Percentiles rank a stretch among this genome's conserved stretches.
Conservation (phyloP, 2,329 filamentous ascomycete genomes). For the Verticillium zaregamsianum region DNA sequence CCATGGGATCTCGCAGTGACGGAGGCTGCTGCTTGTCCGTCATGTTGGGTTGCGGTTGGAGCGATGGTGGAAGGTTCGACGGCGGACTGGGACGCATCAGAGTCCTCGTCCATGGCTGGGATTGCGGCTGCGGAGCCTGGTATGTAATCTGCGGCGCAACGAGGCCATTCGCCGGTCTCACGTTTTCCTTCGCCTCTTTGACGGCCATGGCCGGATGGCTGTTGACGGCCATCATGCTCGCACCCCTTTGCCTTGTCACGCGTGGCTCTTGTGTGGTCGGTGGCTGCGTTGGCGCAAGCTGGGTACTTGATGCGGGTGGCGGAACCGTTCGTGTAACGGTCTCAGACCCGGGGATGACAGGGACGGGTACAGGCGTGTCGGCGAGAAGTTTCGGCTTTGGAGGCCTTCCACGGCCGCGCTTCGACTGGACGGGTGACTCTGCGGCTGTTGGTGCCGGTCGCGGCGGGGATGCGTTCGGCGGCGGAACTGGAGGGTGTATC, state of each 20-base stretch:
- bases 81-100: constrained; percentile 13
- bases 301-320: neutral
- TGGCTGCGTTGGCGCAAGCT: neutral
- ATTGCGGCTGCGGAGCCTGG: constrained; percentile 29
- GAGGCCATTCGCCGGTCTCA: constrained; percentile 26
- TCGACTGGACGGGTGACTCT: constrained; percentile 15
- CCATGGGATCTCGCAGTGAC: neutral
- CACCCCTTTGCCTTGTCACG: constrained; percentile 6
- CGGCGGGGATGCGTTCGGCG: constrained; percentile 11
- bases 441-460: constrained; percentile 12
- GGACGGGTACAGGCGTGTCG: constrained; percentile 7
- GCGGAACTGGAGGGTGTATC: constrained; percentile 26
- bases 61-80: constrained; percentile 13
- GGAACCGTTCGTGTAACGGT: neutral
- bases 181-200: constrained; percentile 16
- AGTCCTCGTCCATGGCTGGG: constrained; percentile 9
- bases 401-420: constrained; percentile 15
- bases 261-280: constrained; percentile 1
- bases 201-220: constrained; percentile 1
- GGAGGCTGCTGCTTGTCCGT: neutral
- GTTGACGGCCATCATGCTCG: constrained; percentile 2
- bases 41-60: constrained; percentile 1
- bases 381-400: constrained; percentile 3
- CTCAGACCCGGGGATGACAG: neutral
- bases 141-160: constrained; percentile 37